Evolutionary conservation across 1,284 basidiomycete genomes (phyloP), one percentile per base, ranked within the genome.

Genomic region (Leucoagaricus sp.): DNA sequence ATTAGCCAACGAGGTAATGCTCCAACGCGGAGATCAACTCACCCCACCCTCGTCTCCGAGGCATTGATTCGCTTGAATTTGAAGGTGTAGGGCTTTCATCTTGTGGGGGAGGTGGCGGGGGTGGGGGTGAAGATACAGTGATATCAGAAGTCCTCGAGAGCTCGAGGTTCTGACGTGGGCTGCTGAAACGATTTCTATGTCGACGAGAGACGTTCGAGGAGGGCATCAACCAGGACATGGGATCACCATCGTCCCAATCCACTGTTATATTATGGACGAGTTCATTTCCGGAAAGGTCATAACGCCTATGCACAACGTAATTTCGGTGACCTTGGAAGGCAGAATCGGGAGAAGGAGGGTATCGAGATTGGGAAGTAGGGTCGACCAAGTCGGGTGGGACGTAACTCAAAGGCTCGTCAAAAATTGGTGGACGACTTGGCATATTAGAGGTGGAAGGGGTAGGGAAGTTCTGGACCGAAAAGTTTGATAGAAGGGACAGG

Each of bases 21-120:
- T 21, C 8, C n/a, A 41, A 41, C 21, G 47, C 31, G 26, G 48
- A 26, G 42, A 59, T 31, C 47, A 38, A 53, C 79, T 61, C 64
- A 83, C 83, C 79, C 82, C 81, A 84, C 49, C 78, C 80, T 61
- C 80, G 75, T 64, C 79, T 69, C 26, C 74, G 73, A 51, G 69
- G 58, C 21, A 21, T 8, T 23, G 46, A 38, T 26, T 46, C 17
- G 38, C 33, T 36, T 13, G 49, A 15, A 46, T 53, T 51, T 23
- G 25, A 41, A 33, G 26, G n/a, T 48, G 49, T 13, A 25, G 31
- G 29, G 12, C 29, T 21, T 4, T 25, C 33, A 36, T 8, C 44
- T 36, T 42, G 21, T 25, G 25, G 44, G 23, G 21, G 42, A 5
- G 21, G 52, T 25, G 25, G 38, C 19, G 51, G 51, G 4, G 53